Evolutionary conservation across 352 stramenopile genomes (phyloP), one percentile per base, ranked within the genome.

Genomic region (Pythium brachiatum): DNA sequence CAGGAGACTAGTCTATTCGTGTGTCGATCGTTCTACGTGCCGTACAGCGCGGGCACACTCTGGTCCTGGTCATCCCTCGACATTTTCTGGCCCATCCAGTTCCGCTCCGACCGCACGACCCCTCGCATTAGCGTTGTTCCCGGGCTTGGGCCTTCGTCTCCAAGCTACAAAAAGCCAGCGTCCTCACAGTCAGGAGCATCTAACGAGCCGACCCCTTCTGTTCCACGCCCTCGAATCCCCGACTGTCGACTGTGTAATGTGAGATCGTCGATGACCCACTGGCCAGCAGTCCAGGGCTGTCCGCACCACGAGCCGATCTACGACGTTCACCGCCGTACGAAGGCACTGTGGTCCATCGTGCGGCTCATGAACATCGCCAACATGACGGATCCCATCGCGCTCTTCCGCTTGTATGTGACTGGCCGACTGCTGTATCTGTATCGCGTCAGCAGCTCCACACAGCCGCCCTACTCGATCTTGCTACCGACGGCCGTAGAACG

Each of bases 351-450:
- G 69, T 72, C 69, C 9, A 62, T 75, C 23, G 43, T 69, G 5
- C 66, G 69, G 1, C 66, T 79, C 46, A 68, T 57, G 25, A 76
- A 78, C 52, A 69, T 78, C 27, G 68, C 54, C 21, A 41, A 66
- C 26, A 64, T 79, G 48, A 70, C 68, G 1, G 72, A 79, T 16
- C 72, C 72, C 11, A 38, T 70, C 38, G 54, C 58, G 36, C 58
- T 75, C 4, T 13, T 71, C 18, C 64, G 47, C 3, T 18, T 78
- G 20, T 67, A 57, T 16, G 26, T 68, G 11, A 15, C 66, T 11
- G 71, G 68, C 0, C 20, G 26, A 6, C 31, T 27, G 29, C 31
- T 78, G 29, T 73, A 63, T 20, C 7, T 78, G 11, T 72, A 74
- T 18, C 53, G 64, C 21, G 36, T 73, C 54, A 52, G 58, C 43